phyloP scores from a whole-genome alignment of 2,329 filamentous ascomycete species.

The Calonectria honghensis region DNA sequence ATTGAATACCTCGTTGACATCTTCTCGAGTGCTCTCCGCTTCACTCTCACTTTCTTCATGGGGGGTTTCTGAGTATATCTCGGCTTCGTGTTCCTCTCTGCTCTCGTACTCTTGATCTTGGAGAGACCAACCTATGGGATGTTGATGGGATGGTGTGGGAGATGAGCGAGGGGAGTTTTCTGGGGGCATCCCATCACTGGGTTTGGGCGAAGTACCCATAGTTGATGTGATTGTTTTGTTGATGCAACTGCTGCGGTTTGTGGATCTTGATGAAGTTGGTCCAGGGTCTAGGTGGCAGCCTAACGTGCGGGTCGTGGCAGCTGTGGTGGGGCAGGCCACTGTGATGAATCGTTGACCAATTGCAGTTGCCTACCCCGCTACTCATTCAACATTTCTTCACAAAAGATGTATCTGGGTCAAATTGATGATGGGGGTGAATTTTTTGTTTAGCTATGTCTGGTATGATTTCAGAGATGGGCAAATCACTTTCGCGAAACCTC shows the following conservation, averaged over 20 bases:
- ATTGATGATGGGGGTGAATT: not conserved
- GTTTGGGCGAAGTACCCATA: not conserved
- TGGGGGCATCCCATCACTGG: not conserved
- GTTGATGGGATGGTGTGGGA: not conserved
- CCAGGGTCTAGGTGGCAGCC: not conserved
- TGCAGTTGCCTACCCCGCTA: not conserved
- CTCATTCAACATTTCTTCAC: not conserved
- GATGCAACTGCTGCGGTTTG: not conserved
- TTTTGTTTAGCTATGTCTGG: not conserved
- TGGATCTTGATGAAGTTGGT: not conserved
- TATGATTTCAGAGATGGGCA: not conserved
- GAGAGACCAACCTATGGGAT: not conserved
- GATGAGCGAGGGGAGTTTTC: not conserved
- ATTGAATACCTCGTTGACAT: not conserved
- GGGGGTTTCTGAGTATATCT: not conserved
- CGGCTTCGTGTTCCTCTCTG: not conserved
- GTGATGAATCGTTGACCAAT: not conserved
- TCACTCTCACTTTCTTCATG: too few relatives aligned
- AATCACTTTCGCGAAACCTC: constrained; percentile 11
- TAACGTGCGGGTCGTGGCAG: not conserved
- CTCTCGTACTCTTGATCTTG: not conserved
- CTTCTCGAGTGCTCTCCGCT: not conserved
- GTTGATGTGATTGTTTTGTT: not conserved
- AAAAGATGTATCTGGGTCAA: not conserved
- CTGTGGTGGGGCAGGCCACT: not conserved